Percentiles rank a stretch among this genome's conserved stretches.
Conservation (phyloP, 73 alveolate genomes). For the Blepharisma japonicum region DNA sequence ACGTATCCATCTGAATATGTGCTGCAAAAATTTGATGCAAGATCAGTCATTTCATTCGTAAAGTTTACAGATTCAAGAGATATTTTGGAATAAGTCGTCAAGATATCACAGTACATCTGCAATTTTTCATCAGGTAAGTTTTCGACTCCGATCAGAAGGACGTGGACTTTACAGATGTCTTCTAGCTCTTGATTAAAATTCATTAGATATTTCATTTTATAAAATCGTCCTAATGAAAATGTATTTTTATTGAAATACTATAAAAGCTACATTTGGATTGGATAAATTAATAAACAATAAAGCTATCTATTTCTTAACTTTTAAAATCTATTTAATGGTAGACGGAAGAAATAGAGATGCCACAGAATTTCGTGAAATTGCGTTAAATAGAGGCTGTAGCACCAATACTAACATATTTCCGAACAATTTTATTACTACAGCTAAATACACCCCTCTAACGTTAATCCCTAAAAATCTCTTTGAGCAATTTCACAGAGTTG, state of each 20-base stretch:
- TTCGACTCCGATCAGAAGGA: constrained; percentile 9
- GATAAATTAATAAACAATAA: no score
- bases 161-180: neutral
- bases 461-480: constrained; percentile 57
- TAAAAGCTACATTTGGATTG: no score
- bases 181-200: neutral
- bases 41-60: neutral
- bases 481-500: constrained; percentile 72
- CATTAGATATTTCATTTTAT: neutral
- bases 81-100: neutral
- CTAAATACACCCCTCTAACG: neutral
- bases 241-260: no score
- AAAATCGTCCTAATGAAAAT: neutral
- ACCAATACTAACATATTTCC: neutral
- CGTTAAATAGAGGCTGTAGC: neutral
- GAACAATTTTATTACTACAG: constrained; percentile 7
- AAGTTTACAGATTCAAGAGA: neutral
- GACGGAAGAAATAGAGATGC: no score
- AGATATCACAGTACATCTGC: neutral
- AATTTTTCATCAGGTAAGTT: neutral
- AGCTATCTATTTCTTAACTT: no score
- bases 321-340: no score
- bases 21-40: neutral
- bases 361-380: neutral
- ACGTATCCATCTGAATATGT: neutral